Percentiles rank a stretch among this genome's conserved stretches.
Conservation (phyloP, 192 early-diverging fungal genomes). For the Funneliformis geosporum region DNA sequence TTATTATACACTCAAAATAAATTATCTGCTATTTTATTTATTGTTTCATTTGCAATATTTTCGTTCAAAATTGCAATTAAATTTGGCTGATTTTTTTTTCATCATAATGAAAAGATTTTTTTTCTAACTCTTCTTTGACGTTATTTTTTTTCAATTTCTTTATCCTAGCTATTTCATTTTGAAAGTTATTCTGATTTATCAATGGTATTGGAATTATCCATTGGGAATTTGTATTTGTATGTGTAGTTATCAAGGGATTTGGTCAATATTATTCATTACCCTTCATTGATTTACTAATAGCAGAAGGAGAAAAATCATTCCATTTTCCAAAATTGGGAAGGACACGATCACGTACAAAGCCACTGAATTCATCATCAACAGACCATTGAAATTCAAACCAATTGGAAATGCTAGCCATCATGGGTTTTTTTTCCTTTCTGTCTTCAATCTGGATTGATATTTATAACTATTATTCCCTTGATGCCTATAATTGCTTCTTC, state of each 20-base stretch:
- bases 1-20: neutral
- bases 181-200: neutral
- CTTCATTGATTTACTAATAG: neutral
- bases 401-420: neutral
- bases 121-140: neutral
- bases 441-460: neutral
- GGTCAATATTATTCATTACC: neutral
- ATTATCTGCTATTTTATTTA: neutral
- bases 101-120: neutral
- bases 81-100: neutral
- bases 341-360: neutral
- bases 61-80: neutral
- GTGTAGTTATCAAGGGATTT: neutral
- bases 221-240: neutral
- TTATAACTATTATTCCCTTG: neutral
- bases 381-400: constrained; percentile 1
- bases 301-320: neutral
- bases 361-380: neutral
- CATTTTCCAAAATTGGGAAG: neutral
- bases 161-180: neutral
- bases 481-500: neutral
- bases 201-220: neutral
- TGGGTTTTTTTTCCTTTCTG: neutral
- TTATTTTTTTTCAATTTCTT: neutral
- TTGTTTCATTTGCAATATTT: neutral